These are phyloP conservation scores for Kurtzmaniella natalensis DNA, from an alignment of 1,139 yeast species.

Conservation along the genomic window DNA sequence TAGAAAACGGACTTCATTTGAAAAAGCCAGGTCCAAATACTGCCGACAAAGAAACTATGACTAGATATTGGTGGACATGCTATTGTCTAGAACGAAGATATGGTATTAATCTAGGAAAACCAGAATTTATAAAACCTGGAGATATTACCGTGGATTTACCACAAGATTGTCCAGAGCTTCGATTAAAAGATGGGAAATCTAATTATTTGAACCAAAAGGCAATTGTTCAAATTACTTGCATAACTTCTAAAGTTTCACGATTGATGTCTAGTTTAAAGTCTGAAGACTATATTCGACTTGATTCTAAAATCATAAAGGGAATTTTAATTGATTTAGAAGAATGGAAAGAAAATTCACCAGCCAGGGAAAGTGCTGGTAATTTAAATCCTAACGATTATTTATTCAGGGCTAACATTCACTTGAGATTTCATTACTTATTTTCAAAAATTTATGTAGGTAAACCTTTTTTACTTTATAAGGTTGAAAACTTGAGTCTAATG, in stretches of 20 bases:
- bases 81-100: conserved; percentile 15
- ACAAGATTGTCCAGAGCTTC: conserved; percentile 9
- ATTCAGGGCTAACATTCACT: conserved; percentile 14
- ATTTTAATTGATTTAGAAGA: conserved; percentile 13
- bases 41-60: conserved; percentile 12
- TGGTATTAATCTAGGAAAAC: conserved; percentile 15
- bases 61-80: conserved; percentile 17
- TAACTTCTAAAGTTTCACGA: conserved; percentile 14
- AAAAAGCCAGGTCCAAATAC: conserved; percentile 4
- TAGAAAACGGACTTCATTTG: conserved; percentile 13
- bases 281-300: conserved; percentile 10
- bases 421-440: conserved; percentile 14
- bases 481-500: conserved; percentile 12
- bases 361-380: conserved; percentile 1
- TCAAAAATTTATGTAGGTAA: conserved; percentile 17
- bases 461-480: conserved; percentile 16
- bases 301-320: conserved; percentile 12
- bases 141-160: conserved; percentile 14
- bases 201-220: conserved; percentile 14
- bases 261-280: conserved; percentile 9
- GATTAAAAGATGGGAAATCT: conserved; percentile 12
- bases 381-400: conserved; percentile 10
- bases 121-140: conserved; percentile 11
- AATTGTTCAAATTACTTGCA: conserved; percentile 12
- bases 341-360: conserved; percentile 12